Evolutionary conservation across 805 yeast species (phyloP).

Genomic region (Teunomyces pallodes): DNA sequence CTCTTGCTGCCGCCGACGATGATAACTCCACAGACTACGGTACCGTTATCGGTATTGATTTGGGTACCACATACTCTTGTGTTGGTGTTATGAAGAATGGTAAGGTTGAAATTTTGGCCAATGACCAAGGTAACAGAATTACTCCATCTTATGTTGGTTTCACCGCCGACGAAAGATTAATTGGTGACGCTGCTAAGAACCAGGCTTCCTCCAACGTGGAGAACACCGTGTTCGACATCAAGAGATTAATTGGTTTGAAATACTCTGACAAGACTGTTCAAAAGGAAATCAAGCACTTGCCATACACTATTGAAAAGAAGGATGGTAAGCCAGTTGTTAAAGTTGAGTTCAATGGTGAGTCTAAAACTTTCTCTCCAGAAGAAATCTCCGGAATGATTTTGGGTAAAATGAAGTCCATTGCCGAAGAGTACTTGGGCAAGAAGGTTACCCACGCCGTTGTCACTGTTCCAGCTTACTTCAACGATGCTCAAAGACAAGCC

Average conservation of each 20-base stretch:
- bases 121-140: conserved; percentile 98
- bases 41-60: conserved; percentile 91
- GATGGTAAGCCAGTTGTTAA: conserved; percentile 77
- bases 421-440: conserved; percentile 73
- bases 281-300: conserved; percentile 87
- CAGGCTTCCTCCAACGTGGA: conserved; percentile 93
- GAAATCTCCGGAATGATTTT: conserved; percentile 93
- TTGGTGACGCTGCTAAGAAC: conserved; percentile 97
- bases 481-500: conserved; percentile 93
- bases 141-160: conserved; percentile 96
- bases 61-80: conserved; percentile 93
- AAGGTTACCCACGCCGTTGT: conserved; percentile 84
- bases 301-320: conserved; percentile 74
- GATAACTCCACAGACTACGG: conserved; percentile 45
- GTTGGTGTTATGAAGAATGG: conserved; percentile 93
- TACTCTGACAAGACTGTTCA: conserved; percentile 75
- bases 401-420: conserved; percentile 81
- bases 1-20: conserved; percentile 21
- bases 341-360: conserved; percentile 82
- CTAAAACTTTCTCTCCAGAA: conserved; percentile 87
- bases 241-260: conserved; percentile 92
- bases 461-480: conserved; percentile 91
- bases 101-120: conserved; percentile 92
- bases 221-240: conserved; percentile 88
- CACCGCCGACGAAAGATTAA: conserved; percentile 87